A percentile compares a stretch with the other conserved stretches of the same genome.
These are phyloP conservation scores for Spathaspora girioi DNA, from an alignment of 805 yeast species.

Conservation along the genomic window DNA sequence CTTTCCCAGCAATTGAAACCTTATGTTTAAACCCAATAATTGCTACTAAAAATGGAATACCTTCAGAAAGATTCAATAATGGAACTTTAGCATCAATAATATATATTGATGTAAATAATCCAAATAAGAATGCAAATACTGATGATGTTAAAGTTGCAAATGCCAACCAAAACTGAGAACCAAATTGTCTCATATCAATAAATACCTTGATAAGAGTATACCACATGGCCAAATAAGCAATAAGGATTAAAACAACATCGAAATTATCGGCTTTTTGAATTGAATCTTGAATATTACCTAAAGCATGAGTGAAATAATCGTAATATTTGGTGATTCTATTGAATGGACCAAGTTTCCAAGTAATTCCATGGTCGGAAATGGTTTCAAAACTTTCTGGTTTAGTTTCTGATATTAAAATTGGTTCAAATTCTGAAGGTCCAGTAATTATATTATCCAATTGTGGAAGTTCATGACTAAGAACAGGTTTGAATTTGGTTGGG, in stretches of 20 bases:
- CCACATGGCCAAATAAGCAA: constrained; percentile 86
- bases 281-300: constrained; percentile 39
- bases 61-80: constrained; percentile 76
- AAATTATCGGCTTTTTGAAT: constrained; percentile 76
- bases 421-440: constrained; percentile 20
- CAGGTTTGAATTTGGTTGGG: constrained; percentile 55
- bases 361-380: constrained; percentile 36
- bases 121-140: constrained; percentile 78
- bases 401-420: constrained; percentile 28
- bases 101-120: constrained; percentile 57
- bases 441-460: constrained; percentile 28
- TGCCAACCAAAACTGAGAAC: constrained; percentile 86
- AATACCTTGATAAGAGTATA: constrained; percentile 75
- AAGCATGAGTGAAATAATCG: constrained; percentile 43
- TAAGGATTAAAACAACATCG: constrained; percentile 72
- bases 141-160: constrained; percentile 76
- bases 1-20: constrained; percentile 62
- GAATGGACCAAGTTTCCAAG: constrained; percentile 60
- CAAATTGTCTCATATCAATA: constrained; percentile 68
- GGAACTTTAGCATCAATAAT: constrained; percentile 61
- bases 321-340: constrained; percentile 55
- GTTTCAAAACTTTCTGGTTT: constrained; percentile 21
- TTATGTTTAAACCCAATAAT: constrained; percentile 90
- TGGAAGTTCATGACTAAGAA: constrained; percentile 40
- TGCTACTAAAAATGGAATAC: constrained; percentile 89